Base-by-base conservation (phyloP, 805 yeast species). In the Spathaspora sp. region DNA sequence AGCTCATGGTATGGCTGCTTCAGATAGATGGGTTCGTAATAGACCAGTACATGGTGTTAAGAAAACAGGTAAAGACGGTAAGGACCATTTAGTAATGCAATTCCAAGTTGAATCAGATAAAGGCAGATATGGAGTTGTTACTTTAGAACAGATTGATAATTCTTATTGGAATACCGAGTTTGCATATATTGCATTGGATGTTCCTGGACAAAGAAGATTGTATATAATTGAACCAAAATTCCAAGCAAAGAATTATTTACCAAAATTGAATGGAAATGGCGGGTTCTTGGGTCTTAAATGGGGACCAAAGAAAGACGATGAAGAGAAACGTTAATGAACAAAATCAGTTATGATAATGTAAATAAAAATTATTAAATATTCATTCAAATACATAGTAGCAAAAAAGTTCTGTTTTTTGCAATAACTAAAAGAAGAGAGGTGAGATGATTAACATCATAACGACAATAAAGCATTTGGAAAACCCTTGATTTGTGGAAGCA, bases 11-110 rank as follows among this genome's bases (percentile, higher is more conserved):
- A 96, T 87, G 58, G 67, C 76, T 7, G 68, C 82, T 1, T 75
- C 79, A 19, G 93, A 88, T 63, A 82, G 82, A 60, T 89, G 97
- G 93, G 87, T 90, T 7, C 81, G 96, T 72, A 88, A 88, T 63
- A 82, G 97, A 70, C 97, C 97, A 1, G 81, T 89, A 42, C 82
- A 83, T 47, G 82, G 94, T 12, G 70, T 78, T 20, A 79, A 88
- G 51, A 76, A 85, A 53, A 69, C 81, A 51, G 96, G 87, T 49
- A 79, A 81, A 54, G 85, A 86, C 52, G 96, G 96, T 1, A 81
- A 83, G 59, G 94, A 88, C 57, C 96, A 87, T 59, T 76, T 88
- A 60, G 75, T 83, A 52, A 87, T 92, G 94, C 83, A 86, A 64
- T 91, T 91, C 68, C 91, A 87, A 61, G 93, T 92, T 42, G 92